phyloP scores from a whole-genome alignment of 192 early-diverging fungal species.

The Coemansia sp. region DNA sequence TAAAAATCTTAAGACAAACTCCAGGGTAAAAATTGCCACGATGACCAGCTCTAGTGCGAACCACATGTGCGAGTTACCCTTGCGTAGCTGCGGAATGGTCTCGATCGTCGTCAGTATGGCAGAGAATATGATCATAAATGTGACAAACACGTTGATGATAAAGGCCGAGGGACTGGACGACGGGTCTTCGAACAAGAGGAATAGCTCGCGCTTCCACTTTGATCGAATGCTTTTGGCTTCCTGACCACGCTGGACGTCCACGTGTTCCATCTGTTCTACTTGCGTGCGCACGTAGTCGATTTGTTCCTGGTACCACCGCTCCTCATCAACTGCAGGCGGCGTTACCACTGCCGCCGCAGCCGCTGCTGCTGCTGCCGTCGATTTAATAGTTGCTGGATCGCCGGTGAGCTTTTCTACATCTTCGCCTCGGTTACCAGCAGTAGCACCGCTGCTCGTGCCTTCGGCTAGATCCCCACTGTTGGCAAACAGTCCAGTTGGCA shows the following conservation, averaged over 20 bases:
- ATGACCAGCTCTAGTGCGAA: slow-evolving; percentile 69
- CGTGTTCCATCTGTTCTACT: slow-evolving; percentile 53
- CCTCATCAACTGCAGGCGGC: slow-evolving; percentile 36
- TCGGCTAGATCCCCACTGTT: neutral
- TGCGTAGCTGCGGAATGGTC: slow-evolving; percentile 74
- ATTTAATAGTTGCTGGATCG: slow-evolving; percentile 2
- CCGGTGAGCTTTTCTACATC: slow-evolving; percentile 6
- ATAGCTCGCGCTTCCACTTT: slow-evolving; percentile 65
- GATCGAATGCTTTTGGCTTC: slow-evolving; percentile 45
- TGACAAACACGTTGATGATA: slow-evolving; percentile 70
- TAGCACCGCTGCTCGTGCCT: neutral
- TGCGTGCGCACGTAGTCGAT: slow-evolving; percentile 56
- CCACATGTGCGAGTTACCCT: slow-evolving; percentile 56
- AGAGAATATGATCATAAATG: slow-evolving; percentile 71
- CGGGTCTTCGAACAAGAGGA: slow-evolving; percentile 75
- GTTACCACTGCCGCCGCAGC: slow-evolving; percentile 20
- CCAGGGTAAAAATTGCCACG: slow-evolving; percentile 74
- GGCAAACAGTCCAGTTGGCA: slow-evolving; percentile 22
- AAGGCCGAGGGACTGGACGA: slow-evolving; percentile 73
- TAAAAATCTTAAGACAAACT: slow-evolving; percentile 68
- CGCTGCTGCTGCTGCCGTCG: neutral
- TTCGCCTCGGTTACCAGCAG: neutral
- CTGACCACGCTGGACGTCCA: slow-evolving; percentile 46
- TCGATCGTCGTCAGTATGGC: slow-evolving; percentile 76
- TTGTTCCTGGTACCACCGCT: slow-evolving; percentile 54